phyloP scores from a whole-genome alignment of 495 filamentous ascomycete genomes.

The Penicillium psychrofluorescens region DNA sequence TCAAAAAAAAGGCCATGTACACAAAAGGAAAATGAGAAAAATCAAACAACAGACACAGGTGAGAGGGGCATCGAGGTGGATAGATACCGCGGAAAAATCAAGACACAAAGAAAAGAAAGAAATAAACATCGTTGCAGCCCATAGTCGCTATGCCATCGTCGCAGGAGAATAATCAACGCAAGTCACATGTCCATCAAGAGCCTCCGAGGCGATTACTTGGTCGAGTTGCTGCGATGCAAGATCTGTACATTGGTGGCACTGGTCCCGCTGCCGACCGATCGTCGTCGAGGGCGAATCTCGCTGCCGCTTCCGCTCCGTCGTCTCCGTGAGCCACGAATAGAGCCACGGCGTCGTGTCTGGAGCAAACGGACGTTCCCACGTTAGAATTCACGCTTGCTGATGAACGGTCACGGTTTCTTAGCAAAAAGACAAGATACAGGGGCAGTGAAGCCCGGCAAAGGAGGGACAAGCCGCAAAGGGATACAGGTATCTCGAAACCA shows the following conservation, averaged over 20 bases:
- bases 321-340: conserved; percentile 32
- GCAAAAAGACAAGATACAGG: conserved; percentile 29
- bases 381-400: conserved; percentile 46
- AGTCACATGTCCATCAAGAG: conserved; percentile 22
- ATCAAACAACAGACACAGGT: conserved; percentile 15
- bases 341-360: conserved; percentile 44
- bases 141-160: conserved; percentile 38
- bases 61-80: conserved; percentile 17
- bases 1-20: conserved; percentile 39
- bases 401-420: conserved; percentile 31
- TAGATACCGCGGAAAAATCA: conserved; percentile 15
- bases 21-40: conserved; percentile 27
- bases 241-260: conserved; percentile 30
- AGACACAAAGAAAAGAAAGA: conserved; percentile 12
- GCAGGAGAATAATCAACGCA: conserved; percentile 22
- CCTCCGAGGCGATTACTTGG: conserved; percentile 23
- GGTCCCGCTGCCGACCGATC: conserved; percentile 34
- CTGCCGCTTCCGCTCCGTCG: conserved; percentile 42
- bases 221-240: conserved; percentile 43
- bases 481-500: conserved; percentile 12
- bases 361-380: conserved; percentile 40
- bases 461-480: conserved; percentile 6
- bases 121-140: conserved; percentile 21
- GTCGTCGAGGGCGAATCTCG: conserved; percentile 38
- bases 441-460: conserved; percentile 6